Evolutionary conservation across 768 basidiomycete genomes (phyloP).

Genomic region (Peribolospora baueri): DNA sequence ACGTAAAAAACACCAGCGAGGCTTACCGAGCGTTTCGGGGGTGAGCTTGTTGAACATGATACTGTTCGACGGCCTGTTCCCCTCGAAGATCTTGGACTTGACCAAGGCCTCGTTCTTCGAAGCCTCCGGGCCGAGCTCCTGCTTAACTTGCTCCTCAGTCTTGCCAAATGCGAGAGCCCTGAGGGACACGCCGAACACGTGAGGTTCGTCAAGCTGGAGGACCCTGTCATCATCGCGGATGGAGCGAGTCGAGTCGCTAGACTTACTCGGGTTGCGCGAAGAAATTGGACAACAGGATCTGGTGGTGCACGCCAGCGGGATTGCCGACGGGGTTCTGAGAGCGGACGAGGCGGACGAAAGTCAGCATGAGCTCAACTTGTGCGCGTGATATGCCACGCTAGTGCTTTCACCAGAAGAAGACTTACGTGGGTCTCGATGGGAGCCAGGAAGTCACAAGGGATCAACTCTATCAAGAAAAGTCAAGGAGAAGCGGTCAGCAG

Average conservation of each 20-base stretch:
- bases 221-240: neutral
- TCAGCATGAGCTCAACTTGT: too few species aligned
- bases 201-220: neutral
- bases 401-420: too few species aligned
- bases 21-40: conserved; percentile 54
- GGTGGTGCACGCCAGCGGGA: conserved; percentile 63
- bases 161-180: conserved; percentile 85
- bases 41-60: conserved; percentile 85
- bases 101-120: conserved; percentile 58
- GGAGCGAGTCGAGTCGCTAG: too few species aligned
- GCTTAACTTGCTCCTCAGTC: conserved; percentile 65
- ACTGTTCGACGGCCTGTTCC: conserved; percentile 87
- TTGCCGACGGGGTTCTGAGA: conserved; percentile 43
- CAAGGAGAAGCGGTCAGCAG: neutral
- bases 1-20: conserved; percentile 7
- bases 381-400: too few species aligned
- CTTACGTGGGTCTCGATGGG: conserved; percentile 45
- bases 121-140: conserved; percentile 24
- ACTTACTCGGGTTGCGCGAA: conserved; percentile 73
- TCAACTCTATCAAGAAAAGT: conserved; percentile 26
- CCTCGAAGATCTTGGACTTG: conserved; percentile 95
- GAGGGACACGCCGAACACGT: neutral
- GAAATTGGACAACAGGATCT: conserved; percentile 90
- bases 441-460: conserved; percentile 78
- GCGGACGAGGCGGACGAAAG: too few species aligned